Base-by-base conservation (phyloP, 768 basidiomycete genomes). In the Leucocoprinus birnbaumii region DNA sequence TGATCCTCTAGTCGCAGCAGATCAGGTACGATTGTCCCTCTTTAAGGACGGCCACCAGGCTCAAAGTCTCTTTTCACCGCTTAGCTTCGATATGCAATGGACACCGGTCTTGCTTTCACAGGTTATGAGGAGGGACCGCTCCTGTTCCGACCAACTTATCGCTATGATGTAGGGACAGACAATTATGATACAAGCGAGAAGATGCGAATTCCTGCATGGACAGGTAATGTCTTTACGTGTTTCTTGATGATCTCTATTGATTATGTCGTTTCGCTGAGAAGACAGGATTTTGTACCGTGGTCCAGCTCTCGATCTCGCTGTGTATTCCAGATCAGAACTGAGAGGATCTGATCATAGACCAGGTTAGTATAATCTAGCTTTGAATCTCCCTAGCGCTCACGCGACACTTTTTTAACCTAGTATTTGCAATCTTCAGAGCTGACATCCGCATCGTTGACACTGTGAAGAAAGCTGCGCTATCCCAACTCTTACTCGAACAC, bases 141-240 rank as follows among this genome's bases (percentile, higher is more conserved):
- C 16, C 65, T 90, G n/a, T 99, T 99, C 73, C 76, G 84, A 13
- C 97, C 97, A 7, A 99, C 96, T 2, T 98, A 99, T 73, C 90
- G 92, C 59, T 98, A 95, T 64, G 86, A 89, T 64, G 65, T 87
- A 5, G 83, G 85, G 9, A 85, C 94, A 8, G 89, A 97, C 58
- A 77, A 78, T 46, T 99, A 98, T 66, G 97, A 99, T 68, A 89
- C 92, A 13, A 91, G 92, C 65, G 97, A 98, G 71, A 99, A 98
- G 74, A 84, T 87, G 80, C 83, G 97, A 22, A 88, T 97, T 65
- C 97, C 97, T 4, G 93, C 96, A 16, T 98, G 95, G 95, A 98
- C 96, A 62, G 94, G 94, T 94, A 53, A 56, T 37, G 50, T 37
- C 26, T 25, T 34, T 26, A 40, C 27, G 25, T 14, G 34, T 53